Base-by-base conservation (phyloP, 2,329 filamentous ascomycete species). In the Alternaria tenuissima region DNA sequence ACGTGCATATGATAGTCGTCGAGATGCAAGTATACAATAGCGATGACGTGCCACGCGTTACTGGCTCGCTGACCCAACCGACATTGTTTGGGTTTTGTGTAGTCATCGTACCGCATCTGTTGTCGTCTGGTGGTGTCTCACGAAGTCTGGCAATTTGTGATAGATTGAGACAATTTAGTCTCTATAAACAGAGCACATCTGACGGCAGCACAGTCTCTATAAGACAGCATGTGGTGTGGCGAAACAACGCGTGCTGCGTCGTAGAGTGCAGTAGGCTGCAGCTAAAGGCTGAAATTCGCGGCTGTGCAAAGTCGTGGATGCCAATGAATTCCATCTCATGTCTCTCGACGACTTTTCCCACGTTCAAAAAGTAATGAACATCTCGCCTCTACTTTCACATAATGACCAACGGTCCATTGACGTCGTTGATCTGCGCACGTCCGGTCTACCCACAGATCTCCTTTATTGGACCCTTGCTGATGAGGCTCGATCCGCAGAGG, bases 381-480 rank as follows among this genome's bases (percentile, higher is more conserved):
- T 39, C 1, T 39, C 28, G 2, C 28, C 14, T 36, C 11, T 12
- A 1, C 14, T 1, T 5, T 16, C n/a, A 22, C 9, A 41, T 1
- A 3, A 5, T 1, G 18, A 41, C 18, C 8, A 11, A 14, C 38
- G 6, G 20, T 34, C 18, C n/a, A 26, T 34, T 14, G 20, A 38
- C 18, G 18, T 52, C 12, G 39, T 4, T 44, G 51, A 53, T 44
- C 26, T 41, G 39, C 51, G 46, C 41, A 22, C 30, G 20, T 24
- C 14, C 18, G 14, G 46, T 9, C 20, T 49, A 49, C 46, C 30
- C 46, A 36, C 32, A 26, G 39, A 53, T 43, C 39, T 53, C 51
- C 34, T 53, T 53, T 53, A 16, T 32, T n/a, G 28, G 51, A 44
- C 51, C 51, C 51, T 53, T 39, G 51, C 28, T 28, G 8, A 32